Percentiles rank a stretch among this genome's conserved stretches.
Conservation (phyloP, 768 basidiomycete species). For the Lactarius trivialis region DNA sequence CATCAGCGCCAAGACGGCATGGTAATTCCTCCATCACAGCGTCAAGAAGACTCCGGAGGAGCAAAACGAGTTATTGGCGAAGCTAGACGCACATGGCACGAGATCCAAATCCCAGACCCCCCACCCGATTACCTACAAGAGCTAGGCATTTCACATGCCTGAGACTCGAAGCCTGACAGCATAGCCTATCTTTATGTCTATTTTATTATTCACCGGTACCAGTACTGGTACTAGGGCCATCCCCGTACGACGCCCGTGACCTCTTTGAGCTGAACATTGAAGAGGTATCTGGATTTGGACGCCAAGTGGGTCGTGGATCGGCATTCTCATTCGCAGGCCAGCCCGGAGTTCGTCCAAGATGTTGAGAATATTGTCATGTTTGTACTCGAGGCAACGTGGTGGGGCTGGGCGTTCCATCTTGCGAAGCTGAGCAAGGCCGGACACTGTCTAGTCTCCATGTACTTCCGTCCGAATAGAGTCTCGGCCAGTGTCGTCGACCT, state of each 20-base stretch:
- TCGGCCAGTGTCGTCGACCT: too few relatives aligned
- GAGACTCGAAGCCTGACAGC: not conserved
- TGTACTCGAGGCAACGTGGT: too few relatives aligned
- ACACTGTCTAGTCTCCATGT: not conserved
- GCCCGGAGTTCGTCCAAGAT: too few relatives aligned
- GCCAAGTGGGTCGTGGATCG: too few relatives aligned
- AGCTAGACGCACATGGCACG: constrained; percentile 23
- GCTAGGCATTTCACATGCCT: not conserved
- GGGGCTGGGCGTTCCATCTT: not conserved
- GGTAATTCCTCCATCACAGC: constrained; percentile 5
- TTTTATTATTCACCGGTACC: not conserved
- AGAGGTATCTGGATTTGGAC: too few relatives aligned
- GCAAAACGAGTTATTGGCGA: constrained; percentile 25
- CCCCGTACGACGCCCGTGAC: not conserved
- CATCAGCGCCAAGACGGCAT: too few relatives aligned
- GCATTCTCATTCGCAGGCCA: too few relatives aligned
- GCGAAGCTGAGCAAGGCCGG: not conserved
- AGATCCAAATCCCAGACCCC: not conserved
- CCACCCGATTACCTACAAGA: not conserved
- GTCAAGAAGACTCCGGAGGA: constrained; percentile 24
- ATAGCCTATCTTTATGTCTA: constrained; percentile 3
- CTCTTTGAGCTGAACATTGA: not conserved
- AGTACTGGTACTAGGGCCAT: not conserved
- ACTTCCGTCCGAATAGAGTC: too few relatives aligned
- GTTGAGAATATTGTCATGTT: too few relatives aligned